Base-by-base conservation (phyloP, 2,329 filamentous ascomycete genomes). In the Phialocephala sp. region DNA sequence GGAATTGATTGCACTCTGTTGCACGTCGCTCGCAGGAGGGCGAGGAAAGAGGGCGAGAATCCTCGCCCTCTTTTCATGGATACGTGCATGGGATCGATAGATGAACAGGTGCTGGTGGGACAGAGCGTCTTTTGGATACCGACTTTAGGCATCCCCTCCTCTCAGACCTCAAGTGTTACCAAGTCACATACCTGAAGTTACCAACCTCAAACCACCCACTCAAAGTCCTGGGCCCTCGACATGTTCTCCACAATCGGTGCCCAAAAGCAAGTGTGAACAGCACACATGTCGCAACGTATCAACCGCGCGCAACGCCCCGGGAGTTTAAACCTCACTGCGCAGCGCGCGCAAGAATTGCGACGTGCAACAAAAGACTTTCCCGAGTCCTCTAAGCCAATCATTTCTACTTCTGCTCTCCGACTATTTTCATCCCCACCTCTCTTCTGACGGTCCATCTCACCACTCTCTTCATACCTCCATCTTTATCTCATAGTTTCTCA, bases 21-120 rank as follows among this genome's bases (percentile, higher is more conserved):
- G 50, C 50, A 54, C 22, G 50, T 54, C 50, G 22, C 22, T 3
- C n/a, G 50, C 50, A 54, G 50, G 50, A 54, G 50, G 50, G 50
- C 50, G 50, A 54, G 18, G 45, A 52, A 41, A 18, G 11, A 41
- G 37, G 37, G 37, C 37, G 24, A 20, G 22, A 9, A 11, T 50
- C 12, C 12, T 50, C 45, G 45, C 45, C 45, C 45, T 50, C 20
- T 50, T 27, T 22, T 12, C 8, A 3, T 32, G 27, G 27, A 32
- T 32, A 6, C 27, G 6, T 32, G 27, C 27, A 32, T 32, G 27
- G 6, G 27, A 32, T 32, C 27, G 27, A 32, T 32, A 32, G 27
- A 32, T 32, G 27, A 32, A 32, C 27, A n/a, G n/a, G n/a, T n/a
- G n/a, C n/a, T n/a, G n/a, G n/a, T n/a, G n/a, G n/a, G n/a, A n/a